Percentiles rank a stretch among this genome's conserved stretches.
These are phyloP conservation scores for Saussurea involucrata DNA, from an alignment of 129 eudicot species.

Conservation along the genomic window DNA sequence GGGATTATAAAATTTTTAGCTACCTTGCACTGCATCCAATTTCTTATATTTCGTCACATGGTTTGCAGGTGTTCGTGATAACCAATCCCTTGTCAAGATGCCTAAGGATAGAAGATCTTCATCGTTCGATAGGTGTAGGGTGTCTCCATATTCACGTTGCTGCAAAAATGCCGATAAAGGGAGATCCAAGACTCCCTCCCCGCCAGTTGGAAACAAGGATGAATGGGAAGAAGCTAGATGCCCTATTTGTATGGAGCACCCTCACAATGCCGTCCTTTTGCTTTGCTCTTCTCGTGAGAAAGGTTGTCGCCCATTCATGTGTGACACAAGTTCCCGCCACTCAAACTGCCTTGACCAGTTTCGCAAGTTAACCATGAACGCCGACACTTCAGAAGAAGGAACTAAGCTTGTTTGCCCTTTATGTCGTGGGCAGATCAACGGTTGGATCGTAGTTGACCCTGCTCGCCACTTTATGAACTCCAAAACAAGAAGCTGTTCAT, in stretches of 20 bases:
- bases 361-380: conserved; percentile 28
- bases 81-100: conserved; percentile 27
- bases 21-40: not conserved
- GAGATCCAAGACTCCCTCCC: conserved; percentile 4
- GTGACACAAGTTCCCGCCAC: conserved; percentile 67
- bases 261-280: conserved; percentile 67
- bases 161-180: conserved; percentile 26
- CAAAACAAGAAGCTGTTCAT: conserved; percentile 53
- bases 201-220: conserved; percentile 23
- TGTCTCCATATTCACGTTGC: conserved; percentile 48
- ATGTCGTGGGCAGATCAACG: conserved; percentile 53
- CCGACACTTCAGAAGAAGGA: not conserved
- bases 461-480: conserved; percentile 57
- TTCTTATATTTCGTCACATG: not conserved
- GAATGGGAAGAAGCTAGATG: conserved; percentile 66
- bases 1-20: not conserved
- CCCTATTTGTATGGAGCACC: conserved; percentile 68
- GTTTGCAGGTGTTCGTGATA: conserved; percentile 2
- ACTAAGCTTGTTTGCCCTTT: conserved; percentile 46
- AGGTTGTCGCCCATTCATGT: conserved; percentile 79
- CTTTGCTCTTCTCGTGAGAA: conserved; percentile 53
- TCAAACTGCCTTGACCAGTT: conserved; percentile 70
- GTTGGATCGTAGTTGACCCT: conserved; percentile 35
- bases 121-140: conserved; percentile 33
- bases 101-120: conserved; percentile 54